These are phyloP conservation scores for Asterochloris erici DNA, from an alignment of 139 green algal species.

Conservation along the genomic window DNA sequence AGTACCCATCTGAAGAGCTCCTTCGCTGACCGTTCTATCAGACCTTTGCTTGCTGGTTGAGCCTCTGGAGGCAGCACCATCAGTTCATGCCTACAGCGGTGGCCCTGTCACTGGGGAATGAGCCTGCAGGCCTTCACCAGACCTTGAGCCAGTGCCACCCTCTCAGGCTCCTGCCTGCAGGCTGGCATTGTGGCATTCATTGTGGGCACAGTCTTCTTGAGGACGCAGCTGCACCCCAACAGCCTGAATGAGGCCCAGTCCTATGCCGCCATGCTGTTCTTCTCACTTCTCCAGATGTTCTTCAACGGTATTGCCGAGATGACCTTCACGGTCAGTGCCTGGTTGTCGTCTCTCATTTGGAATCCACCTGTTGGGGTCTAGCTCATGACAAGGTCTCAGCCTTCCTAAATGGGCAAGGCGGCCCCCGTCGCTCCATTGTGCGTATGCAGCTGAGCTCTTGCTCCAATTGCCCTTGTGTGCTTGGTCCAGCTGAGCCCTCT, in stretches of 20 bases:
- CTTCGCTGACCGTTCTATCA: background rate
- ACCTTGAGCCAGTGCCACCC: conserved; percentile 31
- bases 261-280: conserved; percentile 44
- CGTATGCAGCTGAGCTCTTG: background rate
- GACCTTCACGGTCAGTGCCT: conserved; percentile 18
- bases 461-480: background rate
- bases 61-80: background rate
- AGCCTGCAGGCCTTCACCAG: conserved; percentile 20
- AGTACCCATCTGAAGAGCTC: background rate
- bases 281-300: conserved; percentile 35
- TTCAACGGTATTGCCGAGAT: conserved; percentile 39
- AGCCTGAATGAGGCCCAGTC: conserved; percentile 24
- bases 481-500: background rate
- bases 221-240: conserved; percentile 16
- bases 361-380: too few species aligned
- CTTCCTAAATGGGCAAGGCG: background rate
- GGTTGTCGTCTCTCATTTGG: background rate
- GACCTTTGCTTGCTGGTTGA: background rate
- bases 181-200: conserved; percentile 15
- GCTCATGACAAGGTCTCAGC: background rate
- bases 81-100: background rate
- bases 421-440: background rate
- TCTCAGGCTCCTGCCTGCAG: conserved; percentile 19
- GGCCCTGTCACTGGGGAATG: conserved; percentile 11
- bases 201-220: conserved; percentile 31